A percentile compares a stretch with the other conserved stretches of the same genome.
These are phyloP conservation scores for Alopecurus myosuroides DNA, from an alignment of 176 grass and related monocot species.

Conservation along the genomic window DNA sequence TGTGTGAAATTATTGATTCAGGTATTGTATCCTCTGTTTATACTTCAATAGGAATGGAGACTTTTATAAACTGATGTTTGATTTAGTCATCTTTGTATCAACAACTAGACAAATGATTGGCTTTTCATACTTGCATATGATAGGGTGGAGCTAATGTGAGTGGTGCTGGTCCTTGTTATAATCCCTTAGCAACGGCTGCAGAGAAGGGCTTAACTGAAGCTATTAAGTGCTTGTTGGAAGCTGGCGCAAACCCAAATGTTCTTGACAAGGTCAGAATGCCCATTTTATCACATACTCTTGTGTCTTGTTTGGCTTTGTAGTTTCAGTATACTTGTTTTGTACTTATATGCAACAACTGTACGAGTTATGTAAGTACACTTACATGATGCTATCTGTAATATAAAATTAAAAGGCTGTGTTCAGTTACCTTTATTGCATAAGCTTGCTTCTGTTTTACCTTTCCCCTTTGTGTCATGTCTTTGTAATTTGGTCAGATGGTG, in stretches of 20 bases:
- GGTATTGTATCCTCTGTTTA: not conserved
- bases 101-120: not conserved
- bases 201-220: slow-evolving; percentile 7
- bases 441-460: not conserved
- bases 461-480: not conserved
- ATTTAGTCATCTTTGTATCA: not conserved
- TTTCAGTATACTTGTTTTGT: not conserved
- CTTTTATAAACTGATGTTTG: not conserved
- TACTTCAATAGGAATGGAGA: not conserved
- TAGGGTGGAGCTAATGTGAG: not conserved
- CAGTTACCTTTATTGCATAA: not conserved
- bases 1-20: slow-evolving; percentile 37
- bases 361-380: not conserved
- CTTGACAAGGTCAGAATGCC: not conserved
- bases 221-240: slow-evolving; percentile 1
- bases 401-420: not conserved
- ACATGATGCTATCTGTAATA: not conserved
- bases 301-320: not conserved
- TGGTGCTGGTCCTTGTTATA: not conserved
- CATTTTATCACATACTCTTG: not conserved
- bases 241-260: slow-evolving; percentile 7
- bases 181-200: not conserved
- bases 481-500: not conserved
- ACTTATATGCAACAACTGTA: not conserved
- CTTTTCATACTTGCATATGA: not conserved